phyloP scores from a whole-genome alignment of 2,329 filamentous ascomycete genomes.

The Plenodomus biglobosus region DNA sequence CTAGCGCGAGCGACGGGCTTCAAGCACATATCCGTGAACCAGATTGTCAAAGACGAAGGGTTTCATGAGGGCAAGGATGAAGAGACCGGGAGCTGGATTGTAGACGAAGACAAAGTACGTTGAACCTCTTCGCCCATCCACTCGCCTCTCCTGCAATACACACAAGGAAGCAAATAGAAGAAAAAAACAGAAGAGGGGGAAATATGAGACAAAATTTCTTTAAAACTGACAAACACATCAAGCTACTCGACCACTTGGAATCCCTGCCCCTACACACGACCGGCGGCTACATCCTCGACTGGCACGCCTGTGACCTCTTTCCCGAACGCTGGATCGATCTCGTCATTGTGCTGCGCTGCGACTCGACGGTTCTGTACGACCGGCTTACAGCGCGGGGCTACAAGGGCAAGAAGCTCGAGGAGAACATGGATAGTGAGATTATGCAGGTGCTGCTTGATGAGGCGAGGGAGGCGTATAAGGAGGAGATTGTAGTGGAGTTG shows the following conservation, averaged over 20 bases:
- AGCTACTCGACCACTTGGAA: slow-evolving; percentile 88
- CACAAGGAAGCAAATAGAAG: no score
- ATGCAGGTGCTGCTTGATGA: slow-evolving; percentile 94
- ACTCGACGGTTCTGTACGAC: slow-evolving; percentile 81
- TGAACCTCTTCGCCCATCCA: no score
- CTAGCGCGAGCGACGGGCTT: slow-evolving; percentile 75
- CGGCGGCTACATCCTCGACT: slow-evolving; percentile 90
- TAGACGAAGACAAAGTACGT: slow-evolving; percentile 89
- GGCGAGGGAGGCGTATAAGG: slow-evolving; percentile 81
- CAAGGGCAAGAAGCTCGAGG: slow-evolving; percentile 82
- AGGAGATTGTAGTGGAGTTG: slow-evolving; percentile 86
- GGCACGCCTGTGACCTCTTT: slow-evolving; percentile 97
- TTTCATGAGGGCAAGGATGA: slow-evolving; percentile 90
- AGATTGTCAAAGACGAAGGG: slow-evolving; percentile 82
- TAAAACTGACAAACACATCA: slow-evolving; percentile 4
- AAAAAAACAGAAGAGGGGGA: no score
- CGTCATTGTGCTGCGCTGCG: slow-evolving; percentile 84
- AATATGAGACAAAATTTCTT: no score
- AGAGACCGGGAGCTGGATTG: slow-evolving; percentile 82
- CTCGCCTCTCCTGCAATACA: no score
- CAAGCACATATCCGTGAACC: slow-evolving; percentile 83
- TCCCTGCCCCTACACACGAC: slow-evolving; percentile 64
- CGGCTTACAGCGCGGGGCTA: slow-evolving; percentile 78
- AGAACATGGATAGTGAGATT: slow-evolving; percentile 96
- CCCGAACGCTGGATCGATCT: slow-evolving; percentile 93